These are phyloP conservation scores for Rhodosorus marinus DNA, from an alignment of 23 red algal genomes.

Conservation along the genomic window DNA sequence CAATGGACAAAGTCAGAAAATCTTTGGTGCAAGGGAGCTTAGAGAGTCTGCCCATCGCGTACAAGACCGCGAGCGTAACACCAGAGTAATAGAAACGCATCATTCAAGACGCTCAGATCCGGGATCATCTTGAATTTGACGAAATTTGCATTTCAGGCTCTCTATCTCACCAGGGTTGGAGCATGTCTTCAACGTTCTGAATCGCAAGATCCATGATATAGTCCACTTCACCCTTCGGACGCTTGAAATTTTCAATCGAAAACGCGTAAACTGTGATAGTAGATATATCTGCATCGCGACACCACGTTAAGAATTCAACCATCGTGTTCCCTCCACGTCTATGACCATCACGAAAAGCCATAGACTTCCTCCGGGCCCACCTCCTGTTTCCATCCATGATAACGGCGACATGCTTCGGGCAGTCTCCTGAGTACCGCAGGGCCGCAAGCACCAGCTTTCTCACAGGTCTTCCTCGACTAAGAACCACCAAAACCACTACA, in stretches of 20 bases:
- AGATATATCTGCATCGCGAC: constrained; percentile 36
- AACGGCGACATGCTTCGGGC: constrained; percentile 64
- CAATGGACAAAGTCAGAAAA: too few species aligned
- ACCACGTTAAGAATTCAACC: constrained; percentile 54
- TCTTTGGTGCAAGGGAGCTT: too few species aligned
- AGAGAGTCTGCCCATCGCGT: not conserved
- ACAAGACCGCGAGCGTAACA: too few species aligned
- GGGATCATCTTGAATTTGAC: not conserved
- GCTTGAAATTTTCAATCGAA: constrained; percentile 90
- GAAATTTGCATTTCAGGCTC: not conserved
- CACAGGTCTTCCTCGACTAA: too few species aligned
- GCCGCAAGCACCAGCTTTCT: too few species aligned
- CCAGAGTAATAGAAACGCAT: too few species aligned
- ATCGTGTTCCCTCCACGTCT: constrained; percentile 36
- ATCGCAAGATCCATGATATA: constrained; percentile 36
- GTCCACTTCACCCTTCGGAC: constrained; percentile 26
- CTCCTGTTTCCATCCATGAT: constrained; percentile 99
- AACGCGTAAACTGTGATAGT: constrained; percentile 82
- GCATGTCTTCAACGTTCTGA: constrained; percentile 27
- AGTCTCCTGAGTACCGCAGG: too few species aligned
- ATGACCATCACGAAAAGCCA: constrained; percentile 43
- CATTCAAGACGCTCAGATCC: too few species aligned
- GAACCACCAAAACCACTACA: too few species aligned
- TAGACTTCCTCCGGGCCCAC: constrained; percentile 35
- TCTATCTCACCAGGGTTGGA: not conserved